A percentile compares a stretch with the other conserved stretches of the same genome.
Conservation (phyloP, 257 asterid species). For the Salvia miltiorrhiza region DNA sequence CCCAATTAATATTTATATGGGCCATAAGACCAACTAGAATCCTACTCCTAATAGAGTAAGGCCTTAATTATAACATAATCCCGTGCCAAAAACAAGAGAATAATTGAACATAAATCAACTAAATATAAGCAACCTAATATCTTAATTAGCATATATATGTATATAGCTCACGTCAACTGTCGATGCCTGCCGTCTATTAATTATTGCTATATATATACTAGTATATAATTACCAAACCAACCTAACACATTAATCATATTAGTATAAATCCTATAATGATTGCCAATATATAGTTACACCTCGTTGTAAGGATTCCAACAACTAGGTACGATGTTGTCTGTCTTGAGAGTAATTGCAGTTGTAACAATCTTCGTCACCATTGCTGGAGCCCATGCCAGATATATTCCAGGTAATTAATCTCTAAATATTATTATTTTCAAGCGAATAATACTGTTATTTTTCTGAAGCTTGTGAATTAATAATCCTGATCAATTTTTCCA, state of each 20-base stretch:
- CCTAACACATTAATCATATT: background rate
- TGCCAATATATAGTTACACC: background rate
- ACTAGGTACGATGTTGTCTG: background rate
- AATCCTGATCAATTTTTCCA: background rate
- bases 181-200: background rate
- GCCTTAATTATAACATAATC: too few species aligned
- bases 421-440: background rate
- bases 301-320: background rate
- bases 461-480: background rate
- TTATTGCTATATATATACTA: background rate
- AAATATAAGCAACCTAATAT: too few species aligned
- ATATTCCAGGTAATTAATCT: background rate
- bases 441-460: background rate
- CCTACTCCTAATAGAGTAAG: too few species aligned
- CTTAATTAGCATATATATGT: too few species aligned
- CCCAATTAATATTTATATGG: too few species aligned
- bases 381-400: background rate
- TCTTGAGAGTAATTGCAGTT: background rate
- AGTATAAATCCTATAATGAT: background rate
- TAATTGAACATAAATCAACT: too few species aligned
- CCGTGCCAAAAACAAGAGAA: too few species aligned
- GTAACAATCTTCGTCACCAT: background rate
- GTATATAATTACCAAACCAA: background rate
- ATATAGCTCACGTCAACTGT: background rate
- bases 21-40: too few species aligned